Conservation (phyloP, 148 eudicot species). For the Mesembryanthemum crystallinum region DNA sequence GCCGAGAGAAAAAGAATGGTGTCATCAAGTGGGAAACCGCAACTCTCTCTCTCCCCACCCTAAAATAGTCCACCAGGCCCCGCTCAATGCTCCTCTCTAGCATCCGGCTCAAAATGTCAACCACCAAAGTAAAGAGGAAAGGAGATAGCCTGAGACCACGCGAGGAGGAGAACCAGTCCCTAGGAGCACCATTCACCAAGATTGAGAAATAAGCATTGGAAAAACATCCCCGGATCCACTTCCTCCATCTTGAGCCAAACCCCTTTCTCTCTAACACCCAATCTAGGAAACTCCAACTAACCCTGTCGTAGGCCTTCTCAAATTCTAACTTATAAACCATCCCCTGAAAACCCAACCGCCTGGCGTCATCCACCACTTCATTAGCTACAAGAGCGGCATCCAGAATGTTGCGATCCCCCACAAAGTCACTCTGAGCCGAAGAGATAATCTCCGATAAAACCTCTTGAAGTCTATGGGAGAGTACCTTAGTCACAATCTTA, state of each 20-base stretch:
- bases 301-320: background rate
- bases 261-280: no score
- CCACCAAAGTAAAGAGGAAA: no score
- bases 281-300: background rate
- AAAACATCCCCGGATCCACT: no score
- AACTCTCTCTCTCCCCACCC: background rate
- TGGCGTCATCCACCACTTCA: background rate
- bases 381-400: background rate
- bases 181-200: no score
- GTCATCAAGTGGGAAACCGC: no score
- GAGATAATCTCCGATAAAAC: background rate
- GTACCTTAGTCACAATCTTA: background rate
- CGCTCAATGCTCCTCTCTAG: no score
- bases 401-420: background rate
- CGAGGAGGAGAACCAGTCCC: no score
- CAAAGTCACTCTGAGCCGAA: background rate
- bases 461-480: background rate
- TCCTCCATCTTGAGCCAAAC: background rate
- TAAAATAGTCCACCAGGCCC: background rate
- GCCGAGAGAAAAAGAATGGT: no score
- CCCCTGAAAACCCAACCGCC: background rate
- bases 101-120: no score
- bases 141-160: no score
- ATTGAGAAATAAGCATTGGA: no score
- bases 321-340: background rate